phyloP scores from a whole-genome alignment of 2,329 filamentous ascomycete species.

The Fusarium vanettenii region DNA sequence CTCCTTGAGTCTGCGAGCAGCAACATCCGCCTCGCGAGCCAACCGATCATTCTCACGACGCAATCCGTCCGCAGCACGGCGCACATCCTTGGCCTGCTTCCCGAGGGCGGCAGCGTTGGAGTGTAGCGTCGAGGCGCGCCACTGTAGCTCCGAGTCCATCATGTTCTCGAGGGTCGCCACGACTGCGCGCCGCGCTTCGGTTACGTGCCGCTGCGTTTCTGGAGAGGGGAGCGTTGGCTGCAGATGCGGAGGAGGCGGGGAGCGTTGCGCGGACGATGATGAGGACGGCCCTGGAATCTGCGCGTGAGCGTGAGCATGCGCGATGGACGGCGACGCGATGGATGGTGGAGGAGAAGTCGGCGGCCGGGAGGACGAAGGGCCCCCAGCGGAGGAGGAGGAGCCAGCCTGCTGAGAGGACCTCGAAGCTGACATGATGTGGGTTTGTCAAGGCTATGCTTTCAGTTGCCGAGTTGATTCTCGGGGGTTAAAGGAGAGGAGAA shows the following conservation, averaged over 20 bases:
- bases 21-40: slow-evolving; percentile 71
- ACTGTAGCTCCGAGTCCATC: slow-evolving; percentile 75
- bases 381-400: slow-evolving; percentile 14
- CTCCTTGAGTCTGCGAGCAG: slow-evolving; percentile 77
- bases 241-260: slow-evolving; percentile 37
- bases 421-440: slow-evolving; percentile 19
- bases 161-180: slow-evolving; percentile 75
- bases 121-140: slow-evolving; percentile 77
- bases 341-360: slow-evolving; percentile 41
- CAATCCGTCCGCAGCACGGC: slow-evolving; percentile 68
- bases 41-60: slow-evolving; percentile 74
- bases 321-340: slow-evolving; percentile 38
- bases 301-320: slow-evolving; percentile 33
- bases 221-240: slow-evolving; percentile 55
- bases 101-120: slow-evolving; percentile 73
- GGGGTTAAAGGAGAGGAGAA: neutral
- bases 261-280: slow-evolving; percentile 6
- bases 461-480: neutral
- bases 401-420: slow-evolving; percentile 20
- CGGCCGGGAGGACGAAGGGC: slow-evolving; percentile 36
- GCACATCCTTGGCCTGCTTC: slow-evolving; percentile 75
- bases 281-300: slow-evolving; percentile 8
- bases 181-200: slow-evolving; percentile 68
- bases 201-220: slow-evolving; percentile 60
- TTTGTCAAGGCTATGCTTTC: neutral